These are phyloP conservation scores for Chalara sp. DNA, from an alignment of 2,329 filamentous ascomycete species.

Conservation along the genomic window DNA sequence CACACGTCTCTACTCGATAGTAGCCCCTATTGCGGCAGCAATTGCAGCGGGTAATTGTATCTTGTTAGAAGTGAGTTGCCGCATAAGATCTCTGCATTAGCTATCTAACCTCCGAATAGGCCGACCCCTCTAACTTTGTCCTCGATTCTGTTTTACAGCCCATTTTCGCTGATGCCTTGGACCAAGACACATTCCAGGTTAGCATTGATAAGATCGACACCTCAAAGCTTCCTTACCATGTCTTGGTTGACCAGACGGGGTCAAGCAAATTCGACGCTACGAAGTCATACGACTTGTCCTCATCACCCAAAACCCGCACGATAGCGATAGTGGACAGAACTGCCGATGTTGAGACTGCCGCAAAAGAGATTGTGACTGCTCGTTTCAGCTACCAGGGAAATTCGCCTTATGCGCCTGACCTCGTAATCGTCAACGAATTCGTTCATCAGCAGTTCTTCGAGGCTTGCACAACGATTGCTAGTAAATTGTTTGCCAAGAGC, in stretches of 20 bases:
- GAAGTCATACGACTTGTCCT: neutral
- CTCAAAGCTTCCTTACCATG: neutral
- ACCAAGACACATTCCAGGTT: neutral
- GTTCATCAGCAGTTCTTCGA: neutral
- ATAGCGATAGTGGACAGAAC: neutral
- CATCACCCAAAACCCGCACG: neutral
- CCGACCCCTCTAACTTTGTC: neutral
- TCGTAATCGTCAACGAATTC: neutral
- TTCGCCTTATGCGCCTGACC: neutral
- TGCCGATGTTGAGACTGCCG: neutral
- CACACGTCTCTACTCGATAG: neutral
- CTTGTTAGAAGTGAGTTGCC: neutral
- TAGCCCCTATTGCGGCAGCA: neutral
- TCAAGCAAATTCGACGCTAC: neutral
- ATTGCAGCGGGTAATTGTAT: neutral
- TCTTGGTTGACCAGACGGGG: neutral
- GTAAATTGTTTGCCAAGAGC: neutral
- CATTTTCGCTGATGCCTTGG: neutral
- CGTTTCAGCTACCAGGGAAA: neutral
- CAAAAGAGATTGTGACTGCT: neutral
- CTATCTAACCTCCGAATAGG: neutral
- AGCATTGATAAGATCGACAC: neutral
- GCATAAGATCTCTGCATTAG: neutral
- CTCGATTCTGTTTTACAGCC: neutral
- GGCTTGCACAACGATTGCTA: neutral